Base-by-base conservation (phyloP, 1,284 basidiomycete species). In the Heliocybe sulcata region DNA sequence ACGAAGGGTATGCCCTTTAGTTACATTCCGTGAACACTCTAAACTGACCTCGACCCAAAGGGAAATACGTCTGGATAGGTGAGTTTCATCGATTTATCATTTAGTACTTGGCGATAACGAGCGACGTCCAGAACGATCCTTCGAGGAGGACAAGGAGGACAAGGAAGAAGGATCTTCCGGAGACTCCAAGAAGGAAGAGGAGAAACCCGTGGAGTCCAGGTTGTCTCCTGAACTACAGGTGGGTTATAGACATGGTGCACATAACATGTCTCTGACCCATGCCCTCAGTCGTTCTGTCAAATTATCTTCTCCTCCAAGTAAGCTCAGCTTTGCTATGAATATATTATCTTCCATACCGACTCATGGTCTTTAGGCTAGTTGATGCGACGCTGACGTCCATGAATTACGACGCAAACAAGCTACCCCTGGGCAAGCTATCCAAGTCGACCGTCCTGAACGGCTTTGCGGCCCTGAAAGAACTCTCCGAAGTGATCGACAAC, bases 341-440 rank as follows among this genome's bases (percentile, higher is more conserved):
- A n/a, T n/a, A n/a, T 49, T 48, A 23, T 55, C 14, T 31, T 2
- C 11, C 10, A 3, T 20, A 53, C 9, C 29, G 3, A 29, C 52
- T 33, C 35, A 58, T 53, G 25, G 27, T 31, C 19, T 29, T 19
- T 52, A 83, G 80, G 26, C 64, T 83, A 58, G 79, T 85, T 49
- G 74, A 81, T 51, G 80, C 79, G 0, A 73, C 77, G 22, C 65
- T 87, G 61, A 78, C 79, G n/a, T 77, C 79, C 2, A 82, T 87
- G 81, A 84, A 85, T 61, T 87, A 87, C 60, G 83, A 87, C 62
- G 82, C 81, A 2, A 81, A 81, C 60, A 87, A 87, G 63, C 72
- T 86, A 22, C 84, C 84, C 14, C 75, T 86, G 10, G 83, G 81
- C 48, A 83, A 81, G 69, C 72, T 79, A 35, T 74, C 77, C 3